phyloP scores from a whole-genome alignment of 2,329 filamentous ascomycete genomes.

The Pseudopyricularia javanii region DNA sequence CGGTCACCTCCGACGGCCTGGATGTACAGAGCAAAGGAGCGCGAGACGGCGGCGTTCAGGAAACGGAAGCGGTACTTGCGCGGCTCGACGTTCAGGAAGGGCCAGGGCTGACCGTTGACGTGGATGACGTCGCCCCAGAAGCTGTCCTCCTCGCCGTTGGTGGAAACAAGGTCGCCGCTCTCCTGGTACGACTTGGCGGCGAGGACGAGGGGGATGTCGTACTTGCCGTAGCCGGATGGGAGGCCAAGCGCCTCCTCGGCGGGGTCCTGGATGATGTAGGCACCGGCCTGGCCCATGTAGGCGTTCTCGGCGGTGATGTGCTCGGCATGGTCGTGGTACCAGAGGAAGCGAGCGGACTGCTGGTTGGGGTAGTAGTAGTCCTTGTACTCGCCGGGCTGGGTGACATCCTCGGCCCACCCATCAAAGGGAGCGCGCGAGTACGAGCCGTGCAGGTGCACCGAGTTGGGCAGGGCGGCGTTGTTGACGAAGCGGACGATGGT shows the following conservation, averaged over 20 bases:
- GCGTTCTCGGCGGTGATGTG: constrained; percentile 37
- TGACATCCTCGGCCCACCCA: constrained; percentile 35
- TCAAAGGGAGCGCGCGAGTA: constrained; percentile 34
- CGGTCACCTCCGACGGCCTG: constrained; percentile 17
- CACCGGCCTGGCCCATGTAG: constrained; percentile 43
- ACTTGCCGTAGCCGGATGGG: constrained; percentile 33
- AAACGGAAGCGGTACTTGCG: constrained; percentile 47
- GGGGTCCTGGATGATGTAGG: constrained; percentile 40
- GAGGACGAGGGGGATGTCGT: constrained; percentile 40
- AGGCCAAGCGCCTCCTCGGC: constrained; percentile 35
- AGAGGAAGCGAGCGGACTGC: constrained; percentile 38
- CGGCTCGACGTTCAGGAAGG: constrained; percentile 43
- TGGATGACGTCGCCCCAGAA: constrained; percentile 45
- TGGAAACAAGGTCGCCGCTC: constrained; percentile 34
- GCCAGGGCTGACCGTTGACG: constrained; percentile 48
- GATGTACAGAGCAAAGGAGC: constrained; percentile 36
- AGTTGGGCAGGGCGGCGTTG: constrained; percentile 27
- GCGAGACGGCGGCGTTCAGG: constrained; percentile 33
- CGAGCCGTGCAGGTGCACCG: constrained; percentile 44
- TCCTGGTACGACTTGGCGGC: constrained; percentile 36
- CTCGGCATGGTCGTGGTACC: constrained; percentile 42
- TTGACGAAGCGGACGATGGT: constrained; percentile 42
- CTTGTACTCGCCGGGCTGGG: constrained; percentile 39
- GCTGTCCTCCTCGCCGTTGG: constrained; percentile 28
- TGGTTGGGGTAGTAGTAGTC: constrained; percentile 51